Conservation (phyloP, 2,329 filamentous ascomycete species). For the Microcyclospora tardicrescens region DNA sequence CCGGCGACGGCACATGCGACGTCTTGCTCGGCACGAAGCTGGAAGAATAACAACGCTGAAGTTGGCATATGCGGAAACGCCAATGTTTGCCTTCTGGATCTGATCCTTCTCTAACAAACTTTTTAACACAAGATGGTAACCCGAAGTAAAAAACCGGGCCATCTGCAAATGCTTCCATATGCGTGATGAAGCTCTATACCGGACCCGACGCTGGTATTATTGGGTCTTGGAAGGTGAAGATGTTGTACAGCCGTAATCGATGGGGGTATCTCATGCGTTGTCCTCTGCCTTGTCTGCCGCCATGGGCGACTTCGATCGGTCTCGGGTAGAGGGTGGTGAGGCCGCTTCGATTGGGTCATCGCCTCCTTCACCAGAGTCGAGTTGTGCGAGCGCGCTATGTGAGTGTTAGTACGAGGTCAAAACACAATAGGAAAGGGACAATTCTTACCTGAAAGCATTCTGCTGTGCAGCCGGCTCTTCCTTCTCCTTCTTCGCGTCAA, state of each 20-base stretch:
- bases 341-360: constrained; percentile 45
- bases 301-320: constrained; percentile 16
- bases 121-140: constrained; percentile 3
- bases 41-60: too few relatives aligned
- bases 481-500: constrained; percentile 47
- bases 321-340: constrained; percentile 19
- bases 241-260: constrained; percentile 14
- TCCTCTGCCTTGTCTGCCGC: constrained; percentile 16
- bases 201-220: constrained; percentile 9
- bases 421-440: neutral
- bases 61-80: too few relatives aligned
- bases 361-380: constrained; percentile 42
- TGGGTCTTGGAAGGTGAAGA: constrained; percentile 10
- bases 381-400: constrained; percentile 39
- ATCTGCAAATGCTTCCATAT: neutral
- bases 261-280: constrained; percentile 18
- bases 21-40: too few relatives aligned
- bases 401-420: constrained; percentile 20
- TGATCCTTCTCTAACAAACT: neutral
- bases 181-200: neutral
- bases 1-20: too few relatives aligned
- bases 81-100: too few relatives aligned
- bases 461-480: constrained; percentile 53
- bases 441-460: constrained; percentile 84
- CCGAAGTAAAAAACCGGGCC: neutral